phyloP scores from a whole-genome alignment of 768 basidiomycete genomes.

The Trametes cubensis region DNA sequence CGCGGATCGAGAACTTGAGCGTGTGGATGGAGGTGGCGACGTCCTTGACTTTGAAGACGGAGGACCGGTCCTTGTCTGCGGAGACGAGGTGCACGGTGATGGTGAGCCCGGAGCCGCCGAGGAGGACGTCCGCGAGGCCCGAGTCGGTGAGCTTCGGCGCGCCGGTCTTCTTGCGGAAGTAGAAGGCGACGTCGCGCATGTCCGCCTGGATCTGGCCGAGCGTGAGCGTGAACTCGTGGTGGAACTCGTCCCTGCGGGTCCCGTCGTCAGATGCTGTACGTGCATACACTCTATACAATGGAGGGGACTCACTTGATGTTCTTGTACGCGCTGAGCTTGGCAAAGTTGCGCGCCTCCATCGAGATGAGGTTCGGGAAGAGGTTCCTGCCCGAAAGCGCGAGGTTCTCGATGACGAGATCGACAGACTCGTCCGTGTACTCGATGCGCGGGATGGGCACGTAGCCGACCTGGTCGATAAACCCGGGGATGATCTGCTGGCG shows the following conservation, averaged over 20 bases:
- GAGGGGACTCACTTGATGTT: constrained; percentile 30
- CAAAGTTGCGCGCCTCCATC: constrained; percentile 76
- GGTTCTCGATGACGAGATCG: constrained; percentile 92
- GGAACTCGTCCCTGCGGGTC: constrained; percentile 51
- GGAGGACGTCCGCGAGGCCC: constrained; percentile 81
- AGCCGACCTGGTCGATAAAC: constrained; percentile 79
- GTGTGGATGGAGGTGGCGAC: constrained; percentile 82
- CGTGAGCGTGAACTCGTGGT: constrained; percentile 75
- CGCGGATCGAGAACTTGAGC: constrained; percentile 88
- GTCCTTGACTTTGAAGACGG: constrained; percentile 72
- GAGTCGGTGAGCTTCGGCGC: constrained; percentile 79
- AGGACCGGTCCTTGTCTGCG: constrained; percentile 61
- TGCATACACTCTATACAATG: no score
- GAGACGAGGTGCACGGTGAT: constrained; percentile 63
- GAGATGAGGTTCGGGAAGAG: constrained; percentile 80
- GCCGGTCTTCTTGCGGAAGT: constrained; percentile 83
- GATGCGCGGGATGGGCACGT: constrained; percentile 89
- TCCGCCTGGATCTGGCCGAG: constrained; percentile 90
- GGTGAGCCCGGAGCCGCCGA: constrained; percentile 82
- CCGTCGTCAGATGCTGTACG: no score
- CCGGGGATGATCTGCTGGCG: constrained; percentile 78
- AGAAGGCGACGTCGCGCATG: constrained; percentile 94
- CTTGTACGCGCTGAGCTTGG: constrained; percentile 83
- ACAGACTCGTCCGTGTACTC: constrained; percentile 88
- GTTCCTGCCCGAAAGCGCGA: constrained; percentile 85